A percentile compares a stretch with the other conserved stretches of the same genome.
Evolutionary conservation across 306 rosid genomes (phyloP).

Genomic region (Ammopiptanthus mongolicus): DNA sequence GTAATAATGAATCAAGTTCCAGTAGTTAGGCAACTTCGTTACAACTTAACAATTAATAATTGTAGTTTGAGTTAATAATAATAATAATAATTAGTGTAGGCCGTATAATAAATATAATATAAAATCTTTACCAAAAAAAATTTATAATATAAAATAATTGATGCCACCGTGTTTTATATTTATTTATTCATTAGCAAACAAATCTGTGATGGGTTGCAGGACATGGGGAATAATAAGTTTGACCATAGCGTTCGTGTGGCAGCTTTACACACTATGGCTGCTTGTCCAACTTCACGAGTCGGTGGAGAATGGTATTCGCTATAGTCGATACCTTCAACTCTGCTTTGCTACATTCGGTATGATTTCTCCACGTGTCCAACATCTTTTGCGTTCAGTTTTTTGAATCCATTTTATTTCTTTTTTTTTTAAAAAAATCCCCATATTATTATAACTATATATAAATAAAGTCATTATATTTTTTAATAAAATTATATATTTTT

Average conservation of each 20-base stretch:
- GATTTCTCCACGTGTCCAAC: neutral
- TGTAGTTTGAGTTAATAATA: too few species aligned
- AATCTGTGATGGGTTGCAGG: constrained; percentile 28
- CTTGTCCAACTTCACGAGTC: constrained; percentile 55
- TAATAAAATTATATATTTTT: too few species aligned
- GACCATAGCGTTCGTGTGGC: constrained; percentile 51
- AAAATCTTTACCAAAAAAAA: too few species aligned
- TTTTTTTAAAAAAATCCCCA: too few species aligned
- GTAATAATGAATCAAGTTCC: too few species aligned
- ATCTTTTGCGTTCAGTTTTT: neutral
- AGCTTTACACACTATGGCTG: constrained; percentile 58
- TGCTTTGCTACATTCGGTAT: constrained; percentile 46
- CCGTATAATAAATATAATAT: too few species aligned
- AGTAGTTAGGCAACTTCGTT: too few species aligned
- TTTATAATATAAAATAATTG: neutral
- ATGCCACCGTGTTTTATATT: neutral
- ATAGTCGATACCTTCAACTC: constrained; percentile 52
- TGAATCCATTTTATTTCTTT: neutral
- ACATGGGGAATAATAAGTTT: constrained; percentile 56
- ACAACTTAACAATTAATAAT: neutral
- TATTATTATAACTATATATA: too few species aligned
- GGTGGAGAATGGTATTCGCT: constrained; percentile 38
- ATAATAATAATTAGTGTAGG: neutral
- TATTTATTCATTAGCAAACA: neutral
- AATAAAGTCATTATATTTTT: too few species aligned